Percentiles rank a stretch among this genome's conserved stretches.
phyloP scores from a whole-genome alignment of 345 rosid genomes.

The Psidium friedrichsthalianum region DNA sequence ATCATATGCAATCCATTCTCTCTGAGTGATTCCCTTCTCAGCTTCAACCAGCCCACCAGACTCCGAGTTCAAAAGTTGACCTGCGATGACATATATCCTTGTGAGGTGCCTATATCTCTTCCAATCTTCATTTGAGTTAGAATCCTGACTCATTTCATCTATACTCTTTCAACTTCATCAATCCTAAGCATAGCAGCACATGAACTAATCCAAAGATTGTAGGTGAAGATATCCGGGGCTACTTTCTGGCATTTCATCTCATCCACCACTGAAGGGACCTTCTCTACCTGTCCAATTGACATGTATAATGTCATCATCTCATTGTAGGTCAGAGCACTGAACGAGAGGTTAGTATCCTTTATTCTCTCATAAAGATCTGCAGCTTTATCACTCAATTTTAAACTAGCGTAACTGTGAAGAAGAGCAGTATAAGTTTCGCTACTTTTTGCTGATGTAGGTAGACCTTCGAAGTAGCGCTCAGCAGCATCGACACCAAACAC shows the following conservation, averaged over 20 bases:
- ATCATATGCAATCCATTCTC: conserved; percentile 91
- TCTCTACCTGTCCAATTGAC: conserved; percentile 81
- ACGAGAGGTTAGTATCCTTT: conserved; percentile 32
- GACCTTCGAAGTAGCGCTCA: conserved; percentile 74
- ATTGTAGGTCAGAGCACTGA: conserved; percentile 62
- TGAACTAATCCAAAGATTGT: conserved; percentile 85
- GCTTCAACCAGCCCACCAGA: conserved; percentile 41
- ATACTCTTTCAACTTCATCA: conserved; percentile 44
- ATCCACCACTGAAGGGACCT: conserved; percentile 44
- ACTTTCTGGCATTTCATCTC: conserved; percentile 47
- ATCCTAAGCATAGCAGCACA: conserved; percentile 59
- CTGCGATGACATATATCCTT: conserved; percentile 41
- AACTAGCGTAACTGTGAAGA: conserved; percentile 70
- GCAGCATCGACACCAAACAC: conserved; percentile 90
- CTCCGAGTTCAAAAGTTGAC: conserved; percentile 33
- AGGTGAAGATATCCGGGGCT: conserved; percentile 70
- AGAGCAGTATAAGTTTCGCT: conserved; percentile 82
- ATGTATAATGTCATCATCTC: conserved; percentile 94
- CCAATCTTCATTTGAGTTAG: conserved; percentile 48
- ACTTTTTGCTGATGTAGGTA: conserved; percentile 42
- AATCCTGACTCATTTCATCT: conserved; percentile 51
- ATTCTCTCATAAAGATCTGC: conserved; percentile 53
- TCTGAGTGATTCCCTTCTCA: conserved; percentile 48
- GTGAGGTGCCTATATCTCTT: conserved; percentile 38
- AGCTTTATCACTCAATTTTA: conserved; percentile 50